phyloP scores from a whole-genome alignment of 2,329 filamentous ascomycete species.

The Paracoccidioides brasiliensis region DNA sequence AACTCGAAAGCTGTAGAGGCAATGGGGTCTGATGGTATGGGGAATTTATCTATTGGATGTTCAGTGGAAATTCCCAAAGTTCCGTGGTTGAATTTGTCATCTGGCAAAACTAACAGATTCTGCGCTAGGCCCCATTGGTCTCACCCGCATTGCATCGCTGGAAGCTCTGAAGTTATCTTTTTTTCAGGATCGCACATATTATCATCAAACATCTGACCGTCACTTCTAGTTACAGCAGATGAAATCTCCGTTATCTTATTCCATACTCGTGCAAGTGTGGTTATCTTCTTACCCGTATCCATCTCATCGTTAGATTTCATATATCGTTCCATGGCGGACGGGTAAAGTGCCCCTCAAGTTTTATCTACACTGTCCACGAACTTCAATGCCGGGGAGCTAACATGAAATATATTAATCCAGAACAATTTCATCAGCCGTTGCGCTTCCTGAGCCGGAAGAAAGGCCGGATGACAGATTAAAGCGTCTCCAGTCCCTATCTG shows the following conservation, averaged over 20 bases:
- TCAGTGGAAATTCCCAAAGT: neutral
- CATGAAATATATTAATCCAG: constrained; percentile 13
- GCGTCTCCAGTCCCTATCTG: constrained; percentile 38
- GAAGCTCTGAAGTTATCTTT: neutral
- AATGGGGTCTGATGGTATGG: neutral
- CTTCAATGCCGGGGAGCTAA: neutral
- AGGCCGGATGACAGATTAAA: constrained; percentile 30
- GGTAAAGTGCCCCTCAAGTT: constrained; percentile 3
- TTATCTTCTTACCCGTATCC: neutral
- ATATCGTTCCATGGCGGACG: constrained; percentile 6
- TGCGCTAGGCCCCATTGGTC: neutral
- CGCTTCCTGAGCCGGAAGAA: constrained; percentile 35
- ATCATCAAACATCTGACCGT: too few relatives aligned
- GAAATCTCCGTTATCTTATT: neutral
- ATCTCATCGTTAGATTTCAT: neutral
- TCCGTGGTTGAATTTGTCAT: neutral
- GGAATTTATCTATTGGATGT: neutral
- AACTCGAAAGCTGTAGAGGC: too few relatives aligned
- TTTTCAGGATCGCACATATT: too few relatives aligned
- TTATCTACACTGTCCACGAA: neutral
- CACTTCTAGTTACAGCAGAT: neutral
- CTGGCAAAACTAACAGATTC: neutral
- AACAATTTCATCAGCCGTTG: constrained; percentile 41
- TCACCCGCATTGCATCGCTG: neutral
- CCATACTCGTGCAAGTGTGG: neutral